These are phyloP conservation scores for Bipolaris oryzae DNA, from an alignment of 2,329 filamentous ascomycete genomes.

Conservation along the genomic window DNA sequence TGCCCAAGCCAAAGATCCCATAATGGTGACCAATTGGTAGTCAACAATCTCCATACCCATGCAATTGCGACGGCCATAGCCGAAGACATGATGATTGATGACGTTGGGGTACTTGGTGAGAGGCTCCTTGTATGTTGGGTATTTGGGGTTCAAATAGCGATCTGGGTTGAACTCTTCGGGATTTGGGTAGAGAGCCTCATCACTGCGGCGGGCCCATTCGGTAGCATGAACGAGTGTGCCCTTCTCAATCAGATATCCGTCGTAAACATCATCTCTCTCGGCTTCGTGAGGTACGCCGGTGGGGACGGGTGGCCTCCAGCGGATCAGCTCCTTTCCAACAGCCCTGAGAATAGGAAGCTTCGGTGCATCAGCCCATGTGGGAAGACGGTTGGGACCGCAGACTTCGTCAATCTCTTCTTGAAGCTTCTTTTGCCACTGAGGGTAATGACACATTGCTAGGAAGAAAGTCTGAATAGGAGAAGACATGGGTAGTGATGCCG, in stretches of 20 bases:
- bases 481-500: conserved; percentile 8
- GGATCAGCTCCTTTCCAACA: conserved; percentile 24
- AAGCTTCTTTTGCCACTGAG: conserved; percentile 59
- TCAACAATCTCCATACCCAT: conserved; percentile 23
- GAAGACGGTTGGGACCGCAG: conserved; percentile 49
- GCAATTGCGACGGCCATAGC: conserved; percentile 21
- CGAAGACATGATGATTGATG: conserved; percentile 20
- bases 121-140: conserved; percentile 20
- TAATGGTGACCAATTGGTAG: conserved; percentile 13
- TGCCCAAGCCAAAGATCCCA: conserved; percentile 21
- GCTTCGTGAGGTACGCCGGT: conserved; percentile 21
- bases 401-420: conserved; percentile 65
- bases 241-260: conserved; percentile 27
- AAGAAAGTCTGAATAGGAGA: conserved; percentile 10
- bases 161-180: conserved; percentile 64
- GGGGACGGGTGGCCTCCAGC: conserved; percentile 24
- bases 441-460: conserved; percentile 48
- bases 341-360: conserved; percentile 17
- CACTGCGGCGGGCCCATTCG: conserved; percentile 59
- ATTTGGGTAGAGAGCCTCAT: conserved; percentile 62
- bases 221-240: conserved; percentile 25
- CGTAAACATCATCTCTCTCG: conserved; percentile 22
- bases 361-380: conserved; percentile 13
- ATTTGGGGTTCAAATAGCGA: conserved; percentile 56
- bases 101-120: conserved; percentile 16